Conservation (phyloP, 2,329 filamentous ascomycete genomes). For the Cercospora citrullina region DNA sequence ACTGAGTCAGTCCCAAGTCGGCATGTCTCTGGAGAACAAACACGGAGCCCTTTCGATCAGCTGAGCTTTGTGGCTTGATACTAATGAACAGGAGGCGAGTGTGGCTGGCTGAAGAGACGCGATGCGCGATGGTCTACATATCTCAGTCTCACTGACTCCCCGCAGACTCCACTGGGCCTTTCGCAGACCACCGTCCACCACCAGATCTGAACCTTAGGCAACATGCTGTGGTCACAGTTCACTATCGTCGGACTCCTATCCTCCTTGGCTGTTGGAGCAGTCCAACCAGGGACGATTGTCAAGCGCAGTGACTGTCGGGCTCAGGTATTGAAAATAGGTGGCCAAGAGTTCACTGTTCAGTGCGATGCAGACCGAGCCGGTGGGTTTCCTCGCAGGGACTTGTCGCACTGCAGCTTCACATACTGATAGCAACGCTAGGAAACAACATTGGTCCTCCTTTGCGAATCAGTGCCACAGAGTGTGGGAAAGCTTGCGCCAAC, state of each 20-base stretch:
- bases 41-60: background rate
- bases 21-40: background rate
- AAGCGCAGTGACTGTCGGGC: background rate
- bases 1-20: background rate
- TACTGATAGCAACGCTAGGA: background rate
- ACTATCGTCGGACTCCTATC: background rate
- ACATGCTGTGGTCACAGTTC: conserved; percentile 1
- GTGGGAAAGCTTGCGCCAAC: background rate
- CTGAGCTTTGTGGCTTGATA: background rate
- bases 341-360: background rate
- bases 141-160: no score
- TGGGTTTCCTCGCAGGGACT: background rate
- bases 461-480: background rate
- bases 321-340: background rate
- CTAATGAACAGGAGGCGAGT: background rate
- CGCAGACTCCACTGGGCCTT: no score
- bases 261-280: background rate
- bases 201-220: no score
- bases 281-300: background rate
- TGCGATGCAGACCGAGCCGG: conserved; percentile 1
- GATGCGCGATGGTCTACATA: no score
- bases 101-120: background rate
- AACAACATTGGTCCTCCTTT: background rate
- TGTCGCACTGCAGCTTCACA: background rate
- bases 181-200: no score